Percentiles rank a stretch among this genome's conserved stretches.
Evolutionary conservation across 148 eudicot genomes (phyloP).

Genomic region (Camellia sinensis): DNA sequence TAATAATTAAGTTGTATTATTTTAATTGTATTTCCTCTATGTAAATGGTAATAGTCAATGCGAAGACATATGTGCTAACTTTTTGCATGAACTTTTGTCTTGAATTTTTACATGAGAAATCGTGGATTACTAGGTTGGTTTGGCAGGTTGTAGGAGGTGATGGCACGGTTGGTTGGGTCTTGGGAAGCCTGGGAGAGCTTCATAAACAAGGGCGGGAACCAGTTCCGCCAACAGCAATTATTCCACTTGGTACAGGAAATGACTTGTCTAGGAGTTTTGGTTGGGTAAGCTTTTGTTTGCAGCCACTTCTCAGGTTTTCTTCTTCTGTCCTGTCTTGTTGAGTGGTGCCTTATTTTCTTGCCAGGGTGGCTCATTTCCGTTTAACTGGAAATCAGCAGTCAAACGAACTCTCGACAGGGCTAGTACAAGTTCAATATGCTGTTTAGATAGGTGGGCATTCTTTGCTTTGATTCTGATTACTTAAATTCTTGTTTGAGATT

Average conservation of each 20-base stretch:
- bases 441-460: slow-evolving; percentile 59
- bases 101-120: background rate
- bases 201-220: slow-evolving; percentile 61
- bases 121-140: background rate
- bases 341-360: too few species aligned
- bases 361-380: slow-evolving; percentile 98
- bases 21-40: background rate
- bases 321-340: slow-evolving; percentile 9
- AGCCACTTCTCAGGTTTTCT: background rate
- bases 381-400: slow-evolving; percentile 79
- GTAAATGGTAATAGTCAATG: background rate
- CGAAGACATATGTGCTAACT: background rate
- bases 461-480: background rate
- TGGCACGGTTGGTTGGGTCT: slow-evolving; percentile 91
- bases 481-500: background rate
- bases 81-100: background rate
- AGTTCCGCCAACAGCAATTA: slow-evolving; percentile 74
- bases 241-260: slow-evolving; percentile 99
- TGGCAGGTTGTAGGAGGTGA: slow-evolving; percentile 93
- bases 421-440: slow-evolving; percentile 43
- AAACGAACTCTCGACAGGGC: slow-evolving; percentile 72
- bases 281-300: slow-evolving; percentile 56
- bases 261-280: slow-evolving; percentile 89
- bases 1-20: background rate
- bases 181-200: slow-evolving; percentile 82